Evolutionary conservation across 306 rosid species (phyloP), one percentile per base, ranked within the genome.

Genomic region (Malus sylvestris): DNA sequence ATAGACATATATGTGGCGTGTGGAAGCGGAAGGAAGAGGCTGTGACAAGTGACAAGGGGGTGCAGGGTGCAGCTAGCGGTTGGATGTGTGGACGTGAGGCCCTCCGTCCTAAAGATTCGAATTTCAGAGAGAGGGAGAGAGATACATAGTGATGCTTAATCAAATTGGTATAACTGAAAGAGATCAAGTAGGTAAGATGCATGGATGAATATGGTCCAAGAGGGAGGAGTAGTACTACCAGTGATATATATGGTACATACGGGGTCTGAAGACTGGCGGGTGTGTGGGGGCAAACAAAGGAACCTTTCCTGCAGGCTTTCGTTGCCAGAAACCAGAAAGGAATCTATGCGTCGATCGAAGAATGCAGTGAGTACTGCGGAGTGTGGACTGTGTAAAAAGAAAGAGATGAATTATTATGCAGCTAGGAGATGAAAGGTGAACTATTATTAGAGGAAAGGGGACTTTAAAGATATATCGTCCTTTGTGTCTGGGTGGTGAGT

Each of bases 21-120:
- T 49, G 8, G 1, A 16, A 49, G 55, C 4, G 8, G 8, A 49
- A 49, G 55, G 55, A 49, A 14, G 55, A 15, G 55, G 55, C 55
- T 5, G 55, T 49, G 55, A 49, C 20, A 49, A 49, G 20, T 4
- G 55, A 49, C 20, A 49, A 49, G 55, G 55, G 15, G 53, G 53
- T 49, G 53, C 53, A 49, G 53, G 53, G 53, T 49, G 53, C 53
- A 49, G 53, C 53, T 49, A 15, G 55, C 55, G 18, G 55, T 4
- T 49, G 55, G 6, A 18, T 49, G 55, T 15, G 55, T 49, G 55
- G 55, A 49, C 6, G 20, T 49, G 79, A 77, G 72, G 73, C 79
- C 73, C 62, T 73, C 69, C 45, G 59, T 15, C 81, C 85, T 45
- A 71, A 74, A 84, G 90, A 87, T 82, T 87, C 90, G 63, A 73